phyloP scores from a whole-genome alignment of 2,329 filamentous ascomycete genomes.

The Macrophomina phaseolina region DNA sequence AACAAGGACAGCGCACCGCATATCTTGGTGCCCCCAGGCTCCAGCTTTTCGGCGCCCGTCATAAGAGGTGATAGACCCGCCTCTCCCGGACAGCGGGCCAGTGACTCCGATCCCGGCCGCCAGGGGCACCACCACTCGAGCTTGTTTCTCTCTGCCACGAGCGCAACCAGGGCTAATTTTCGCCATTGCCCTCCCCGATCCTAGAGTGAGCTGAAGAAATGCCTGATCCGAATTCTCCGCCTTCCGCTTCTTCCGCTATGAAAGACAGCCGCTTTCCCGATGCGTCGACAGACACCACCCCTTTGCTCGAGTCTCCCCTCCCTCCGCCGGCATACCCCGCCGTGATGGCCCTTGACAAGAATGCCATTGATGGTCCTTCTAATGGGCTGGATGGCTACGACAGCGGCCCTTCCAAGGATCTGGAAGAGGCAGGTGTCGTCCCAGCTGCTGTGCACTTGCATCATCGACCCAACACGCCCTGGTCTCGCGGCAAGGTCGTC shows the following conservation, averaged over 20 bases:
- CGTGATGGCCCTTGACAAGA: neutral
- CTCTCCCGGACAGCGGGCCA: neutral
- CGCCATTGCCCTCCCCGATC: neutral
- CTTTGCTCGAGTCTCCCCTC: slow-evolving; percentile 7
- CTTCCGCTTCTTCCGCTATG: neutral
- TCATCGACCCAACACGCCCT: neutral
- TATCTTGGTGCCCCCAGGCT: neutral
- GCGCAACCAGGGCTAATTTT: neutral
- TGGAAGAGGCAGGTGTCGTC: neutral
- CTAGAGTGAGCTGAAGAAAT: neutral
- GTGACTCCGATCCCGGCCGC: neutral
- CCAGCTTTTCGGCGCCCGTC: neutral
- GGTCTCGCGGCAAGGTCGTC: slow-evolving; percentile 11
- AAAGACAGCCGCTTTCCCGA: slow-evolving; percentile 2
- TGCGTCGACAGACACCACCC: slow-evolving; percentile 7
- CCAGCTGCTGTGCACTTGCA: slow-evolving; percentile 9
- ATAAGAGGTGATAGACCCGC: neutral
- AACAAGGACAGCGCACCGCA: neutral
- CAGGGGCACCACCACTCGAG: neutral
- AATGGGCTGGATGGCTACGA: neutral
- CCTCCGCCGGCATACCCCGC: slow-evolving; percentile 14
- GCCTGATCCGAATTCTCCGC: neutral
- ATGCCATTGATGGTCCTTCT: neutral
- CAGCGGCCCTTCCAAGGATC: neutral
- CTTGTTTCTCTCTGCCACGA: slow-evolving; percentile 1